These are phyloP conservation scores for Salix suchowensis DNA, from an alignment of 345 rosid species.

Conservation along the genomic window DNA sequence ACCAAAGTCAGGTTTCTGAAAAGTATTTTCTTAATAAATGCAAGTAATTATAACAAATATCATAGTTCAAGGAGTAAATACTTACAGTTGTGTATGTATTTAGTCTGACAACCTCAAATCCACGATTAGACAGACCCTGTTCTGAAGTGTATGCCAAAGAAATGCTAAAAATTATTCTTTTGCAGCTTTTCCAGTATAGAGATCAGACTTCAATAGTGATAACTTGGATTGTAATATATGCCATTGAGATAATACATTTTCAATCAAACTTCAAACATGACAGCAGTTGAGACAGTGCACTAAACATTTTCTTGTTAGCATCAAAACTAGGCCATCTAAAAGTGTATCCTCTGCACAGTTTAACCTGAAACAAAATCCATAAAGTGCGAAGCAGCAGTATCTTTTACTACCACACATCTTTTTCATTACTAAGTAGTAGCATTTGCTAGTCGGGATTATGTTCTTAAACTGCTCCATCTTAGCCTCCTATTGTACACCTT, in stretches of 20 bases:
- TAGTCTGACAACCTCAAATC: slow-evolving; percentile 83
- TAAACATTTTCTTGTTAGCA: background rate
- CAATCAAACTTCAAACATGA: background rate
- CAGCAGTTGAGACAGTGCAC: background rate
- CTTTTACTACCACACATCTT: background rate
- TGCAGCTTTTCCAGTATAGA: slow-evolving; percentile 1
- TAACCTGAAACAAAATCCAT: background rate
- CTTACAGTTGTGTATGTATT: slow-evolving; percentile 94
- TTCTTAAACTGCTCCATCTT: background rate
- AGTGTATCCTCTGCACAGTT: background rate
- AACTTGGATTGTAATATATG: background rate
- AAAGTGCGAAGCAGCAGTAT: background rate
- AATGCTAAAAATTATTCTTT: background rate
- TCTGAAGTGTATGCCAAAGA: slow-evolving; percentile 47
- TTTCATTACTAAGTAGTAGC: background rate
- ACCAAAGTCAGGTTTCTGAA: background rate
- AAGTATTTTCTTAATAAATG: background rate
- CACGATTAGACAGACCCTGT: slow-evolving; percentile 75
- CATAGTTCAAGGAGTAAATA: background rate
- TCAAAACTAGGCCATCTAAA: background rate
- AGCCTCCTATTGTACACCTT: background rate
- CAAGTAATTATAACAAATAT: background rate
- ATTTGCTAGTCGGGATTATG: background rate
- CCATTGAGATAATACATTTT: background rate
- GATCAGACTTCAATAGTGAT: slow-evolving; percentile 4